Evolutionary conservation across 2,329 filamentous ascomycete species (phyloP).

Genomic region (Sclerotinia glacialis): DNA sequence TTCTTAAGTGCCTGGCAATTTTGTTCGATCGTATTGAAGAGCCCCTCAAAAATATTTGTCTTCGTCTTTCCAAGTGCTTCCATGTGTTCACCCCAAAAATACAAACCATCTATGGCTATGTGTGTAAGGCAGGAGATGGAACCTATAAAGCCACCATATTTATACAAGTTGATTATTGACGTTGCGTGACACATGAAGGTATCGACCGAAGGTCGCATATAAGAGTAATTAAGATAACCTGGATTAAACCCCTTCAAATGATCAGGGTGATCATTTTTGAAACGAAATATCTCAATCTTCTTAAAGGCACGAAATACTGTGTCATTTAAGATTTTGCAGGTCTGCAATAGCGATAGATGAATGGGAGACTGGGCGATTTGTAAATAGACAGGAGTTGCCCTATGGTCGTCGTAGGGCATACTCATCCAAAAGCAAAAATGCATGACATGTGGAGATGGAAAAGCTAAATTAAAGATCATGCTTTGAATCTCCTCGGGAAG

Average conservation of each 20-base stretch:
- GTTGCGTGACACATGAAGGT: background rate
- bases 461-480: background rate
- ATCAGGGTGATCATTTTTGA: background rate
- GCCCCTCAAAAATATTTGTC: background rate
- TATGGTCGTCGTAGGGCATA: background rate
- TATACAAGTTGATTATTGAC: fast-evolving
- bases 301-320: background rate
- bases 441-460: background rate
- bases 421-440: background rate
- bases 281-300: background rate
- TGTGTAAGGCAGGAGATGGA: background rate
- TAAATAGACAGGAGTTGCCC: background rate
- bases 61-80: fast-evolving
- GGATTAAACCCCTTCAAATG: background rate
- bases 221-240: background rate
- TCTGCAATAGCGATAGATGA: background rate
- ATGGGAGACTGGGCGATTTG: background rate
- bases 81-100: too few relatives aligned
- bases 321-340: background rate
- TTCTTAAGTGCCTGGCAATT: background rate
- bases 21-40: background rate
- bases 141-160: background rate
- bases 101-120: background rate
- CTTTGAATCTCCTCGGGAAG: background rate
- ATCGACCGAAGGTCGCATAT: background rate